Evolutionary conservation across 257 asterid species (phyloP).

Genomic region (Solanum rostratum): DNA sequence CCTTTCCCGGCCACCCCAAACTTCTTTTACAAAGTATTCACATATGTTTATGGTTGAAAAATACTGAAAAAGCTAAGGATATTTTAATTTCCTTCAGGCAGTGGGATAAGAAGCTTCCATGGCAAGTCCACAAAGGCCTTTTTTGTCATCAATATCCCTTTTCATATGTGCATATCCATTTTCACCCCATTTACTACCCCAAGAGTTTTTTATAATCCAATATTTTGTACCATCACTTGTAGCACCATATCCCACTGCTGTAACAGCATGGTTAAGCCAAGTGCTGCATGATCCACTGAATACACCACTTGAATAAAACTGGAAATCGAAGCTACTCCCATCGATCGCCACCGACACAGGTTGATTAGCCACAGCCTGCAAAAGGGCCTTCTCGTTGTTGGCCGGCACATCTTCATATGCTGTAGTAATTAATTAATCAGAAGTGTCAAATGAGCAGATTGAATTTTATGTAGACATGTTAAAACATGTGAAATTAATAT

Average conservation of each 20-base stretch:
- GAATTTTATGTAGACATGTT: background rate
- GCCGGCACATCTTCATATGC: constrained; percentile 32
- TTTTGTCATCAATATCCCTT: constrained; percentile 8
- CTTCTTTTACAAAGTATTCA: background rate
- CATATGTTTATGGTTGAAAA: background rate
- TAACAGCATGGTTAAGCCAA: constrained; percentile 26
- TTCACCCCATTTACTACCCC: constrained; percentile 37
- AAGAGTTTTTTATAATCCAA: constrained; percentile 31
- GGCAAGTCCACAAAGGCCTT: constrained; percentile 35
- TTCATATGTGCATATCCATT: constrained; percentile 23
- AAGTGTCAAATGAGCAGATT: background rate
- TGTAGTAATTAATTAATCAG: background rate
- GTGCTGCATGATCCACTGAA: constrained; percentile 23
- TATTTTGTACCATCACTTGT: constrained; percentile 19
- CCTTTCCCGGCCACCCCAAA: background rate
- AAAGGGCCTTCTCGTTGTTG: constrained; percentile 21
- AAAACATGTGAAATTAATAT: background rate
- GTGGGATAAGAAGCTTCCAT: constrained; percentile 33
- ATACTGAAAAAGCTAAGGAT: background rate
- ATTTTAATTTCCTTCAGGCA: background rate
- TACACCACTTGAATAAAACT: constrained; percentile 24
- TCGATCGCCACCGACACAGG: constrained; percentile 32
- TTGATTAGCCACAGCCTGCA: constrained; percentile 27
- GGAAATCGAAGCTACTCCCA: constrained; percentile 16
- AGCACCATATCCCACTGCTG: constrained; percentile 27